Percentiles rank a stretch among this genome's conserved stretches.
phyloP scores from a whole-genome alignment of 2,329 filamentous ascomycete species.

The Penicillium expansum region DNA sequence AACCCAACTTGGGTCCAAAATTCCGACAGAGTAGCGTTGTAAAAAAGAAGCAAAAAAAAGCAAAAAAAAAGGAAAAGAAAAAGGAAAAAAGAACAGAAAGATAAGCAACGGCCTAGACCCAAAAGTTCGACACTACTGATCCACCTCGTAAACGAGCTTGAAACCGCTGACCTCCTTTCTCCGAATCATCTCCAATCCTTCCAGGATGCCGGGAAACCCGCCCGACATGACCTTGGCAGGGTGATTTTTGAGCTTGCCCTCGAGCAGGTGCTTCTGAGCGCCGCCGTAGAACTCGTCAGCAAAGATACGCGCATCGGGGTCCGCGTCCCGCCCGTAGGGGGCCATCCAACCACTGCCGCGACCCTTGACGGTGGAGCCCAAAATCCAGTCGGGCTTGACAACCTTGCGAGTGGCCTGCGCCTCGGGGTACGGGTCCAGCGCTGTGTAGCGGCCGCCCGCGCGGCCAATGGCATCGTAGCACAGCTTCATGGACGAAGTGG shows the following conservation, averaged over 20 bases:
- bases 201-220: neutral
- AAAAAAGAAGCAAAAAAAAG: too few relatives aligned
- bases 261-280: neutral
- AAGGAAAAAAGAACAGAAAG: too few relatives aligned
- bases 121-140: neutral
- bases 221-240: neutral
- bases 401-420: neutral
- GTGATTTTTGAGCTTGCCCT: neutral
- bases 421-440: conserved; percentile 10
- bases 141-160: neutral
- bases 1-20: too few relatives aligned
- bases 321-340: neutral
- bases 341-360: neutral
- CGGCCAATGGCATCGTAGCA: conserved; percentile 10
- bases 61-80: too few relatives aligned
- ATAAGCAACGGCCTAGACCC: neutral
- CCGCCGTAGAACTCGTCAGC: neutral
- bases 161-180: neutral
- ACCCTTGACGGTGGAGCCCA: neutral
- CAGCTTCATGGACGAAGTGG: neutral
- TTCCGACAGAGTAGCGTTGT: too few relatives aligned
- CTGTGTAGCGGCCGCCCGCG: conserved; percentile 8
- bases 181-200: neutral
- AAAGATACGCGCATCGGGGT: neutral
- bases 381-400: neutral